A percentile compares a stretch with the other conserved stretches of the same genome.
phyloP scores from a whole-genome alignment of 371 early-diverging fungal genomes.

The Saksenaea vasiformis region DNA sequence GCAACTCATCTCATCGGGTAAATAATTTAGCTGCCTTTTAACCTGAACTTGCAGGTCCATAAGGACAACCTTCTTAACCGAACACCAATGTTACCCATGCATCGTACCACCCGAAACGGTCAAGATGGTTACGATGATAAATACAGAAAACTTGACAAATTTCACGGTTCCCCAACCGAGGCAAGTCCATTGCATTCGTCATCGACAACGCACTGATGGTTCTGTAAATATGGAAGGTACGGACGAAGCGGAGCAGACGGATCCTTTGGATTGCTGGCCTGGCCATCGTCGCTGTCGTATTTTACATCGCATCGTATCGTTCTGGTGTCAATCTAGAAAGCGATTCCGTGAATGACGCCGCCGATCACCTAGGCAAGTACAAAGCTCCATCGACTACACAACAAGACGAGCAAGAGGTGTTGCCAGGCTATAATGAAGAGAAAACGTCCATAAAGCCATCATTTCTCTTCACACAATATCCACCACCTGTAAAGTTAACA shows the following conservation, averaged over 20 bases:
- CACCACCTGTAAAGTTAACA: constrained; percentile 17
- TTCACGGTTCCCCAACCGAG: neutral
- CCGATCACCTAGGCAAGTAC: neutral
- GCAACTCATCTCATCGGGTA: too few species aligned
- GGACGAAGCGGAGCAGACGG: constrained; percentile 2
- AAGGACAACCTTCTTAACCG: neutral
- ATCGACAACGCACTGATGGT: too few species aligned
- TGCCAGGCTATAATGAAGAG: constrained; percentile 5
- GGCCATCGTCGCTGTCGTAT: neutral
- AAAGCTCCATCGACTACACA: neutral
- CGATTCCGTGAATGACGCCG: neutral
- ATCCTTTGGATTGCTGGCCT: neutral
- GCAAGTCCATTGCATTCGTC: neutral
- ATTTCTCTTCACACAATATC: constrained; percentile 31
- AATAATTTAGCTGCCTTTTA: neutral
- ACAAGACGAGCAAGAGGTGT: neutral
- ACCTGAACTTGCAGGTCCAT: neutral
- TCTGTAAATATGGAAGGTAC: neutral
- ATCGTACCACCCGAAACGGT: constrained; percentile 32
- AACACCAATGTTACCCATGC: constrained; percentile 41
- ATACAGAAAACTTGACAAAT: constrained; percentile 30
- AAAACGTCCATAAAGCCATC: neutral
- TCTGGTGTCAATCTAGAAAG: neutral
- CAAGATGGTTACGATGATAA: constrained; percentile 25
- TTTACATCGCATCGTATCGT: neutral